Conservation (phyloP, 1,284 basidiomycete species). For the Tilletia horrida region DNA sequence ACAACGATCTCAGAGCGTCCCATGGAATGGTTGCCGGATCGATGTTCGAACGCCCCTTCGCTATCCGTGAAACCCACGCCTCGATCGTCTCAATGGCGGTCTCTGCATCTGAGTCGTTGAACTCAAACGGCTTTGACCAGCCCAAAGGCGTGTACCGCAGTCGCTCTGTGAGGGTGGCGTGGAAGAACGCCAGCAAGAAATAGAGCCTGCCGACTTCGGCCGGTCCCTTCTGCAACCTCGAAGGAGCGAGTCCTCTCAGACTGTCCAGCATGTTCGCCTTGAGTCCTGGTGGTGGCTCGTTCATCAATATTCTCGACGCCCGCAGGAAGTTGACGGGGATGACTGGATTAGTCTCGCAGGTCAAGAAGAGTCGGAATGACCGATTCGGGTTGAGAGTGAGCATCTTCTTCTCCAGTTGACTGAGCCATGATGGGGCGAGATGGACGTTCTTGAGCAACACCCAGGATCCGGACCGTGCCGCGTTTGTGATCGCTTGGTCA, state of each 20-base stretch:
- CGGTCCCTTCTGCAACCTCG: conserved; percentile 41
- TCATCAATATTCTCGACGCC: conserved; percentile 50
- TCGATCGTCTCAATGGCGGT: conserved; percentile 51
- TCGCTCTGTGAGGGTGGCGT: conserved; percentile 49
- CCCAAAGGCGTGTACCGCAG: conserved; percentile 51
- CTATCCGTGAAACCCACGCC: conserved; percentile 42
- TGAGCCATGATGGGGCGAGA: conserved; percentile 50
- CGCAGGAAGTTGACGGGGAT: conserved; percentile 51
- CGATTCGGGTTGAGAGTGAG: conserved; percentile 43
- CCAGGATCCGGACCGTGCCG: conserved; percentile 47
- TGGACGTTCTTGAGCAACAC: conserved; percentile 54
- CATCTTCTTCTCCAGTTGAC: conserved; percentile 51
- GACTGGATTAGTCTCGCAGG: conserved; percentile 50
- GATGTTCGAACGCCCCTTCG: conserved; percentile 43
- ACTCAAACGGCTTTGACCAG: conserved; percentile 52
- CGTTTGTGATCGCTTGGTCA: conserved; percentile 49
- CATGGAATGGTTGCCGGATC: conserved; percentile 50
- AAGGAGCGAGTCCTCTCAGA: conserved; percentile 37
- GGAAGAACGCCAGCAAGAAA: conserved; percentile 51
- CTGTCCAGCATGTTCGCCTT: conserved; percentile 50
- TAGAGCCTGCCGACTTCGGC: conserved; percentile 47
- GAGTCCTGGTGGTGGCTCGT: conserved; percentile 53
- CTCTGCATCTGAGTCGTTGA: conserved; percentile 52
- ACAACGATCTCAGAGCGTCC: conserved; percentile 47
- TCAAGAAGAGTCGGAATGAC: conserved; percentile 51